A percentile compares a stretch with the other conserved stretches of the same genome.
Evolutionary conservation across 1,284 basidiomycete genomes (phyloP).

Genomic region (Exobasidium cylindrosporum): DNA sequence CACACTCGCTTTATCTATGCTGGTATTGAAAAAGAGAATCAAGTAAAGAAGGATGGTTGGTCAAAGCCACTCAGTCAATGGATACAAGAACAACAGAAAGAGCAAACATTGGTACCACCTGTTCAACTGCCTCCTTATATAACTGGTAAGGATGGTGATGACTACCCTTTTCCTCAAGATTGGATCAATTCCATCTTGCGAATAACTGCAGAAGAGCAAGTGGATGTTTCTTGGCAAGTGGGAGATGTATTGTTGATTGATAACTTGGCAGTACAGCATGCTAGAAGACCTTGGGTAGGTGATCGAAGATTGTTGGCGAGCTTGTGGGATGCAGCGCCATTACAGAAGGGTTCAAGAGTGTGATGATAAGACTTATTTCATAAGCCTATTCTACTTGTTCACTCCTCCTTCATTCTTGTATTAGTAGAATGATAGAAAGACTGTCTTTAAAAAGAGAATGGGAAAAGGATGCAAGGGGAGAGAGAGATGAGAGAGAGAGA

Average conservation of each 20-base stretch:
- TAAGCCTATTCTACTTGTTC: neutral
- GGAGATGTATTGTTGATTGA: slow-evolving; percentile 34
- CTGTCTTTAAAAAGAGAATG: too few relatives aligned
- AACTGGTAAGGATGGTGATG: neutral
- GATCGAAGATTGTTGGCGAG: slow-evolving; percentile 29
- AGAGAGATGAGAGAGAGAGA: too few relatives aligned
- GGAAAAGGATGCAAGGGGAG: too few relatives aligned
- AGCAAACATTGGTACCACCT: neutral
- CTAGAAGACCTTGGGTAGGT: slow-evolving; percentile 28
- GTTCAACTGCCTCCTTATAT: neutral
- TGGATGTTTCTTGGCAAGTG: slow-evolving; percentile 30
- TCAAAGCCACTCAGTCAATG: neutral
- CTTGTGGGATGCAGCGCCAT: slow-evolving; percentile 22
- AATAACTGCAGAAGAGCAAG: slow-evolving; percentile 23
- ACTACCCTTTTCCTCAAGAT: slow-evolving; percentile 22
- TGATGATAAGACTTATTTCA: neutral
- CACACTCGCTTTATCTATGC: slow-evolving; percentile 28
- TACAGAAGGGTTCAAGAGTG: slow-evolving; percentile 15
- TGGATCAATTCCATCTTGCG: slow-evolving; percentile 24
- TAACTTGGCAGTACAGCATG: slow-evolving; percentile 37
- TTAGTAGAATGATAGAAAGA: too few relatives aligned
- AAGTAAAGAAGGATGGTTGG: neutral
- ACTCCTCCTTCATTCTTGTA: too few relatives aligned
- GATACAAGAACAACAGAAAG: neutral
- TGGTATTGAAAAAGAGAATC: neutral